These are phyloP conservation scores for Usnea hakonensis DNA, from an alignment of 495 filamentous ascomycete genomes.

Conservation along the genomic window DNA sequence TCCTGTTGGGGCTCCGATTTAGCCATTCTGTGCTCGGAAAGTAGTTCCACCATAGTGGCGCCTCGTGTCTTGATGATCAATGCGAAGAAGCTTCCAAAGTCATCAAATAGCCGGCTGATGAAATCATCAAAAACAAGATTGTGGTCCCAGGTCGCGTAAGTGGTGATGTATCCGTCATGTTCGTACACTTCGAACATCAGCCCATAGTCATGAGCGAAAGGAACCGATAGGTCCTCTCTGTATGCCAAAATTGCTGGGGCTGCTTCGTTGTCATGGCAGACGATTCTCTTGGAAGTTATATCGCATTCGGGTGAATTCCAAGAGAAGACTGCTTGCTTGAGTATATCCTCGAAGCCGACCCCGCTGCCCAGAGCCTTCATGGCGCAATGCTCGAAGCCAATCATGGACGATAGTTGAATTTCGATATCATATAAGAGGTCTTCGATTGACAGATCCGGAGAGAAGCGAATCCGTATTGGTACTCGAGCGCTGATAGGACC, in stretches of 20 bases:
- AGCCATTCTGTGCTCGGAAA: neutral
- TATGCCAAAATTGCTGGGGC: neutral
- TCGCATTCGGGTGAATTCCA: neutral
- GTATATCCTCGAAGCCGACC: neutral
- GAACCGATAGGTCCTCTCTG: neutral
- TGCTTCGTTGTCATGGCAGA: neutral
- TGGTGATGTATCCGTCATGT: neutral
- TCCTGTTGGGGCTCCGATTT: neutral
- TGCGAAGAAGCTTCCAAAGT: neutral
- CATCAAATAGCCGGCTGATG: neutral
- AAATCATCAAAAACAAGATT: neutral
- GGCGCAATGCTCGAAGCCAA: constrained; percentile 1
- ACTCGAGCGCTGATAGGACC: neutral
- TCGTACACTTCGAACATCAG: neutral
- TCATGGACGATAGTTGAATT: neutral
- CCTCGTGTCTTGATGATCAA: neutral
- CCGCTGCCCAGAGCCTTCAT: neutral
- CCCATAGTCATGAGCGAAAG: neutral
- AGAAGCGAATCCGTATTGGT: neutral
- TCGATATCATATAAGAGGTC: neutral
- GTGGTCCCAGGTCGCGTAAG: neutral
- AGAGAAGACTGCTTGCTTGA: constrained; percentile 4
- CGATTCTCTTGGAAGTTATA: neutral
- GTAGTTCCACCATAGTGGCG: neutral
- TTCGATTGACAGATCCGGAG: neutral